Conservation (phyloP, 768 basidiomycete genomes). For the Amanita thiersii region DNA sequence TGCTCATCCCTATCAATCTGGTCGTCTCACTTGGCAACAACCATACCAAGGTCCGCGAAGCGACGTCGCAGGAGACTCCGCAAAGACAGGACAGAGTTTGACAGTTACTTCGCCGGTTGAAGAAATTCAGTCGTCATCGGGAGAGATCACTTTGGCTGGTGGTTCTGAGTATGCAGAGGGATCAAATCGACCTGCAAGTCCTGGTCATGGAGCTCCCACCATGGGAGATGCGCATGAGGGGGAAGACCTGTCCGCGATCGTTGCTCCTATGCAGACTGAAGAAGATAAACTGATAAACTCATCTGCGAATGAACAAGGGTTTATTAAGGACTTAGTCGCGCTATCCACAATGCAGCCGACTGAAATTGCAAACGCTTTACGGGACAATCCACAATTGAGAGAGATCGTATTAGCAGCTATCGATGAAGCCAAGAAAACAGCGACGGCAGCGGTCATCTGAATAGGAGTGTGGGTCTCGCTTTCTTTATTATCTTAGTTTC, state of each 20-base stretch:
- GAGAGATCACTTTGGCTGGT: no score
- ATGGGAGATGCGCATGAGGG: neutral
- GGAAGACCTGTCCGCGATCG: neutral
- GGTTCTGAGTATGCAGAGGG: no score
- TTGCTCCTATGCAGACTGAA: neutral
- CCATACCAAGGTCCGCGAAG: constrained; percentile 14
- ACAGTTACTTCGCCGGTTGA: no score
- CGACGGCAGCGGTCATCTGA: constrained; percentile 12
- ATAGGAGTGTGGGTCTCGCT: neutral
- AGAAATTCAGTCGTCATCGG: no score
- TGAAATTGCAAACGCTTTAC: constrained; percentile 29
- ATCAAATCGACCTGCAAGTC: neutral
- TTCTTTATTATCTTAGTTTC: neutral
- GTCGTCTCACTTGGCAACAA: constrained; percentile 15
- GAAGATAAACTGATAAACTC: neutral
- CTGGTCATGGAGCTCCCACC: neutral
- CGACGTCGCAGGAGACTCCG: neutral
- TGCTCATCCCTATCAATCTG: constrained; percentile 9
- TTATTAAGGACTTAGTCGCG: constrained; percentile 7
- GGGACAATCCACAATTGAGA: constrained; percentile 29
- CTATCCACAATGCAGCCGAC: constrained; percentile 25
- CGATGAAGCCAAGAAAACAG: constrained; percentile 15
- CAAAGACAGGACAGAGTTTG: constrained; percentile 6
- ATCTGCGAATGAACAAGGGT: constrained; percentile 1
- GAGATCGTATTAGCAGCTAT: constrained; percentile 28